Percentiles rank a stretch among this genome's conserved stretches.
Conservation (phyloP, 805 yeast species). For the Saturnispora mendoncae region DNA sequence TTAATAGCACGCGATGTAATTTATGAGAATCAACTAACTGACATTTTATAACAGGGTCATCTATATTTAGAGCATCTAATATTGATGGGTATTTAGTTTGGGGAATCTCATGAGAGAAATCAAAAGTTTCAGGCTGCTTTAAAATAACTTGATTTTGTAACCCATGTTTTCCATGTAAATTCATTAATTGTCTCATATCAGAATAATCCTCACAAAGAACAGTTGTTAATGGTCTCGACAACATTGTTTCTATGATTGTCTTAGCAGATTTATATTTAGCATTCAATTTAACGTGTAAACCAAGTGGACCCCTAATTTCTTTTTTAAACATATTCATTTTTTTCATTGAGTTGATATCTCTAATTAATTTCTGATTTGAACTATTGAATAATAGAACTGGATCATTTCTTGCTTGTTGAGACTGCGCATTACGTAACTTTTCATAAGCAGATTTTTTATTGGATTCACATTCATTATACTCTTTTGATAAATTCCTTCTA, state of each 20-base stretch:
- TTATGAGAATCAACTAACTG: slow-evolving; percentile 53
- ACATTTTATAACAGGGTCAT: slow-evolving; percentile 46
- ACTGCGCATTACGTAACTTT: slow-evolving; percentile 6
- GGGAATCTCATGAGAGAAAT: slow-evolving; percentile 41
- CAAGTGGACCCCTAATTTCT: slow-evolving; percentile 77
- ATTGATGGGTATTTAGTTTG: slow-evolving; percentile 36
- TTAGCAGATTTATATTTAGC: slow-evolving; percentile 47
- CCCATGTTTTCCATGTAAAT: not conserved
- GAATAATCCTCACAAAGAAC: slow-evolving; percentile 56
- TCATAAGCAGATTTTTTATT: slow-evolving; percentile 5
- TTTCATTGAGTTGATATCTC: slow-evolving; percentile 29
- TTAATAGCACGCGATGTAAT: slow-evolving; percentile 52
- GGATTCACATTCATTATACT: not conserved
- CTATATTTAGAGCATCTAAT: slow-evolving; percentile 51
- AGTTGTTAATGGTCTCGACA: slow-evolving; percentile 44
- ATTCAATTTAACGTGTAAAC: slow-evolving; percentile 49
- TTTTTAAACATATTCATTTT: slow-evolving; percentile 30
- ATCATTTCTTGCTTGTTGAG: slow-evolving; percentile 12
- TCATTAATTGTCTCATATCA: slow-evolving; percentile 5
- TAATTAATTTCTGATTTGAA: slow-evolving; percentile 34
- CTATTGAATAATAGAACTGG: slow-evolving; percentile 42
- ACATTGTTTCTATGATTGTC: slow-evolving; percentile 46
- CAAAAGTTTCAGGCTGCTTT: slow-evolving; percentile 49
- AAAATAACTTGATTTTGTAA: slow-evolving; percentile 34
- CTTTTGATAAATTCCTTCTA: slow-evolving; percentile 2